These are phyloP conservation scores for Acrasis kona DNA, from an alignment of 78 protist genomes.

Conservation along the genomic window DNA sequence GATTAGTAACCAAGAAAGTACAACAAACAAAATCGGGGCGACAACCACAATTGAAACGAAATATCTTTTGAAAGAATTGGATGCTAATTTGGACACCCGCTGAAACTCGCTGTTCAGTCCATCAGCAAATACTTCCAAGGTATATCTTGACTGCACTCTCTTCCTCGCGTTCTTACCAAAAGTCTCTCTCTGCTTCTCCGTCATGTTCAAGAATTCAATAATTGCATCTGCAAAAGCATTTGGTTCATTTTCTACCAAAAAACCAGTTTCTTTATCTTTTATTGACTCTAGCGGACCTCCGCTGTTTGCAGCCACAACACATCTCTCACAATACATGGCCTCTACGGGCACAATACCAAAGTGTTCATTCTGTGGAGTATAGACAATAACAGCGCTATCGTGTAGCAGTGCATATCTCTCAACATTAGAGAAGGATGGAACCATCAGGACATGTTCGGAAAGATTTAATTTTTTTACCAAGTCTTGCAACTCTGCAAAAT, in stretches of 20 bases:
- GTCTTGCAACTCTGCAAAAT: slow-evolving; percentile 42
- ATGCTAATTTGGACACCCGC: too few species aligned
- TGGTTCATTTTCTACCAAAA: slow-evolving; percentile 24
- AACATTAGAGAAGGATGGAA: slow-evolving; percentile 27
- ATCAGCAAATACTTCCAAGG: not conserved
- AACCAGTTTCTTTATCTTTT: slow-evolving; percentile 46
- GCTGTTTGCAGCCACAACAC: slow-evolving; percentile 70
- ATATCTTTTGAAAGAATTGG: too few species aligned
- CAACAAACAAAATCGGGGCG: too few species aligned
- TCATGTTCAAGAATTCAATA: not conserved
- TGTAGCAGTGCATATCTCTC: slow-evolving; percentile 5
- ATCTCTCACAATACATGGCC: slow-evolving; percentile 49
- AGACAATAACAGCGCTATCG: slow-evolving; percentile 41
- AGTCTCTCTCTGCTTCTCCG: not conserved
- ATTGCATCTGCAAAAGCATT: slow-evolving; percentile 21
- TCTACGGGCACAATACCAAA: slow-evolving; percentile 98
- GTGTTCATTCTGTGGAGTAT: slow-evolving; percentile 95
- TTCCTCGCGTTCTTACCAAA: not conserved
- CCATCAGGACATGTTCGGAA: slow-evolving; percentile 26
- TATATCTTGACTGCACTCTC: not conserved
- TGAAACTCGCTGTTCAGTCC: not conserved
- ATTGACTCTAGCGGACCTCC: slow-evolving; percentile 92
- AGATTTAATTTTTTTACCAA: slow-evolving; percentile 14
- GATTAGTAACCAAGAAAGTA: too few species aligned
- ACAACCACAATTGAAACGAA: too few species aligned